Evolutionary conservation across 805 yeast species (phyloP).

Genomic region (Schwanniomyces occidentalis): DNA sequence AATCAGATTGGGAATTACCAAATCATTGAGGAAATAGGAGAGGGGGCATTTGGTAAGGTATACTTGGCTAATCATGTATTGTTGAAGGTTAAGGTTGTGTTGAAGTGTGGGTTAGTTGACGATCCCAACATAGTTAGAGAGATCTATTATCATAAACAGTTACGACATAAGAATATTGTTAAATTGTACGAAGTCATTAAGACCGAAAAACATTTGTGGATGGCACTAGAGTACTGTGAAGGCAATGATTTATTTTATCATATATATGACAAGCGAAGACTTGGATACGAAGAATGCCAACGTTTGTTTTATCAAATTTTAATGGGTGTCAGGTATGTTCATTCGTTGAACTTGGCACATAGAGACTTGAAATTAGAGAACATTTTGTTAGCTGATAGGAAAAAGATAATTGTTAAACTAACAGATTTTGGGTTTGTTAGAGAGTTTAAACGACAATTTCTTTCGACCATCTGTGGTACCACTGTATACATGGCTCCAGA

Average conservation of each 20-base stretch:
- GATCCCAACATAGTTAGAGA: constrained; percentile 90
- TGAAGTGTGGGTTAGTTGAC: constrained; percentile 74
- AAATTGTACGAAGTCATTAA: constrained; percentile 82
- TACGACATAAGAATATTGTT: constrained; percentile 81
- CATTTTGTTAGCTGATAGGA: constrained; percentile 55
- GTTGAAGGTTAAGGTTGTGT: constrained; percentile 71
- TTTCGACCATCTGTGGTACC: constrained; percentile 91
- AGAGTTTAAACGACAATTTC: constrained; percentile 55
- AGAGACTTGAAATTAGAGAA: constrained; percentile 85
- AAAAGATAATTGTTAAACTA: constrained; percentile 62
- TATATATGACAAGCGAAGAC: constrained; percentile 51
- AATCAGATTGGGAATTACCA: constrained; percentile 79
- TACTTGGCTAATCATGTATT: constrained; percentile 79
- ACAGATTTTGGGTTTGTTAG: constrained; percentile 95
- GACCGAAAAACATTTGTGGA: constrained; percentile 78
- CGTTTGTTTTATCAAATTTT: constrained; percentile 63
- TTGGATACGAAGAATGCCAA: constrained; percentile 52
- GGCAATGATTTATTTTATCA: constrained; percentile 75
- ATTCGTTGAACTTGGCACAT: constrained; percentile 75
- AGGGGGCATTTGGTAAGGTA: constrained; percentile 91
- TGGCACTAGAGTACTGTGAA: constrained; percentile 88
- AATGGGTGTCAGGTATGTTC: constrained; percentile 71
- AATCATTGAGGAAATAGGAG: constrained; percentile 75
- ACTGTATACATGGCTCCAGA: constrained; percentile 98
- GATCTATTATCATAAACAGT: constrained; percentile 82